Percentiles rank a stretch among this genome's conserved stretches.
Evolutionary conservation across 1,139 yeast genomes (phyloP).

Genomic region (Sporopachydermia cereana): DNA sequence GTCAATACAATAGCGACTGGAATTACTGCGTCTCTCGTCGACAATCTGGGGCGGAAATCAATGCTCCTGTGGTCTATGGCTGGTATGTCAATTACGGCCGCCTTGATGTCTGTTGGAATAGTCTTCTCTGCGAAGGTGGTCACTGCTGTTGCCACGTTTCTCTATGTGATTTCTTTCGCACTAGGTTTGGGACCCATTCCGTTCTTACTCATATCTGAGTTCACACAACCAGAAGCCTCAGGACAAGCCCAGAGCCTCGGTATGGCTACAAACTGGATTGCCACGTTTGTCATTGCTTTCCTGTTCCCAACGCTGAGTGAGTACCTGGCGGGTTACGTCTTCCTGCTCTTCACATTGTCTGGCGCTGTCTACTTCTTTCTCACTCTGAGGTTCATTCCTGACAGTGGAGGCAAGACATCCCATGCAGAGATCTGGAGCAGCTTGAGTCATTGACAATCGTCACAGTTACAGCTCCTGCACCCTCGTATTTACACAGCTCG

Average conservation of each 20-base stretch:
- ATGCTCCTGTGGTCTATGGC: conserved; percentile 51
- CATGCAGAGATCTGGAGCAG: conserved; percentile 55
- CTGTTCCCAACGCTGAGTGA: conserved; percentile 64
- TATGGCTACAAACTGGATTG: conserved; percentile 81
- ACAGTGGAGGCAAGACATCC: conserved; percentile 56
- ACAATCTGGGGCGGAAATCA: conserved; percentile 65
- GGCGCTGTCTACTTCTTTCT: conserved; percentile 39
- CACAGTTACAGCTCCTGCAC: too few species aligned
- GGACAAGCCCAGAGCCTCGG: conserved; percentile 91
- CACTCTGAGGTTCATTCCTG: conserved; percentile 48
- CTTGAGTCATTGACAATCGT: too few species aligned
- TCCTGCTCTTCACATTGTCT: conserved; percentile 53
- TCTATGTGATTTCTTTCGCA: conserved; percentile 77
- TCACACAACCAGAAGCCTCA: conserved; percentile 67
- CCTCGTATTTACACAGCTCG: too few species aligned
- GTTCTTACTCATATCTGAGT: conserved; percentile 77
- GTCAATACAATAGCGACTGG: conserved; percentile 66
- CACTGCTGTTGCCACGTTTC: conserved; percentile 55
- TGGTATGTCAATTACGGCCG: conserved; percentile 59
- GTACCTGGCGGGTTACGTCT: conserved; percentile 67
- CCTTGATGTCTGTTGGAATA: conserved; percentile 58
- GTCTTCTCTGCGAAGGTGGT: conserved; percentile 35
- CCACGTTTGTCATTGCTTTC: conserved; percentile 74
- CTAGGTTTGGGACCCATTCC: conserved; percentile 94
- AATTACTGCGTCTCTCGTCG: conserved; percentile 61